These are phyloP conservation scores for Podila horticola DNA, from an alignment of 192 early-diverging fungal genomes.

Conservation along the genomic window DNA sequence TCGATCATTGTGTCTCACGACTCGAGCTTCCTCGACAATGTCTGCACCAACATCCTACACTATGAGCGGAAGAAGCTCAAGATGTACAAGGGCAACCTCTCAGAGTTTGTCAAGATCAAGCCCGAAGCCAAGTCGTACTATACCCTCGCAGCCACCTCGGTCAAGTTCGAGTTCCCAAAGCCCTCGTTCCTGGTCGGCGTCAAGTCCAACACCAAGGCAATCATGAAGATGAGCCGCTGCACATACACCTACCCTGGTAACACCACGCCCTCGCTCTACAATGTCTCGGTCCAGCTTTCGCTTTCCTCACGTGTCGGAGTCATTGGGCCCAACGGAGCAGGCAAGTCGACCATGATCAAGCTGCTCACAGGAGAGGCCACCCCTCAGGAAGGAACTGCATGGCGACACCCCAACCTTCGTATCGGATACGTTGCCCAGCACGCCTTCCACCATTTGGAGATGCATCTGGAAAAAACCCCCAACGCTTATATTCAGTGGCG, in stretches of 20 bases:
- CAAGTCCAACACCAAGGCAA: constrained; percentile 82
- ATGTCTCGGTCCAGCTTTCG: constrained; percentile 74
- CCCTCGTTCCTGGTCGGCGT: constrained; percentile 81
- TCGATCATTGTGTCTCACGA: constrained; percentile 85
- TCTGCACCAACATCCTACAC: constrained; percentile 85
- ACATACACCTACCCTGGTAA: constrained; percentile 82
- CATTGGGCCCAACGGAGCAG: constrained; percentile 87
- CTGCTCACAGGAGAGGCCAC: constrained; percentile 78
- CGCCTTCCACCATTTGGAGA: constrained; percentile 88
- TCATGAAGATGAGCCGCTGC: constrained; percentile 78
- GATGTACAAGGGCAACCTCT: constrained; percentile 83
- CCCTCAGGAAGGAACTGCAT: constrained; percentile 74
- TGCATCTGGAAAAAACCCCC: constrained; percentile 84
- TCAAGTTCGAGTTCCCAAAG: constrained; percentile 82
- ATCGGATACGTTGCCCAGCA: constrained; percentile 90
- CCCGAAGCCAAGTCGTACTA: constrained; percentile 84
- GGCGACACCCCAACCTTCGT: constrained; percentile 86
- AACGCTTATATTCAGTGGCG: constrained; percentile 90
- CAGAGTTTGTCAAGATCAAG: constrained; percentile 76
- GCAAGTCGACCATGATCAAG: constrained; percentile 89
- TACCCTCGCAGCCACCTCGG: constrained; percentile 71
- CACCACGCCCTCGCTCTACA: constrained; percentile 64
- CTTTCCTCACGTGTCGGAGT: constrained; percentile 85
- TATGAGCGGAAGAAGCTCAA: constrained; percentile 81
- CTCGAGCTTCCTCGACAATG: constrained; percentile 81